Conservation (phyloP, 805 yeast species). For the Teunomyces lycoperdinae region DNA sequence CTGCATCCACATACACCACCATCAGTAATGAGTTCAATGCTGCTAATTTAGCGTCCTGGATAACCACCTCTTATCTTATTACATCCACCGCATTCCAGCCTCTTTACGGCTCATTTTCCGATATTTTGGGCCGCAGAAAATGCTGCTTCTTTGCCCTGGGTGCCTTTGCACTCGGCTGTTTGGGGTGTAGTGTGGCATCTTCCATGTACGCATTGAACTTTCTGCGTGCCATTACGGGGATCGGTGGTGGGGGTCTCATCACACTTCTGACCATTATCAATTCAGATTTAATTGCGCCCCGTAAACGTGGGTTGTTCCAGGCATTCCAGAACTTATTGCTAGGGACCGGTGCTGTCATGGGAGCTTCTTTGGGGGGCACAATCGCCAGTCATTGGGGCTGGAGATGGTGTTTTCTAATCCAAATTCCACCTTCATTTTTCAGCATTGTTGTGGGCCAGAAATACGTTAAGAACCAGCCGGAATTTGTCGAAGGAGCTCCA, state of each 20-base stretch:
- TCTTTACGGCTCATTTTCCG: constrained; percentile 38
- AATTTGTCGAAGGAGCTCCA: constrained; percentile 10
- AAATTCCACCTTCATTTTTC: constrained; percentile 48
- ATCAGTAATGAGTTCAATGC: constrained; percentile 42
- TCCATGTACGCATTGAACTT: constrained; percentile 26
- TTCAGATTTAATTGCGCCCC: constrained; percentile 35
- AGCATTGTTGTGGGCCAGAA: constrained; percentile 34
- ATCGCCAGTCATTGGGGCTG: constrained; percentile 56
- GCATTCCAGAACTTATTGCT: constrained; percentile 36
- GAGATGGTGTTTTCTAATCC: constrained; percentile 58
- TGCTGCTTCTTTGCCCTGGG: constrained; percentile 34
- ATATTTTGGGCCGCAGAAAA: constrained; percentile 33
- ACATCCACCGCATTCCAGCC: constrained; percentile 44
- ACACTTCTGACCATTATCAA: constrained; percentile 37
- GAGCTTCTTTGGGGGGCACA: constrained; percentile 64
- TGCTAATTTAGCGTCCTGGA: constrained; percentile 38
- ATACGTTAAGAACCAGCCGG: constrained; percentile 27
- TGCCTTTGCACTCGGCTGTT: constrained; percentile 32
- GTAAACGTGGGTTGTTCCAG: constrained; percentile 39
- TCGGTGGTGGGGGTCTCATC: constrained; percentile 42
- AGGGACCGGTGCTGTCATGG: constrained; percentile 54
- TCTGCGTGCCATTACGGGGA: constrained; percentile 37
- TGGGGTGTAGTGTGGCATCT: constrained; percentile 32
- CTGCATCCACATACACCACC: constrained; percentile 47
- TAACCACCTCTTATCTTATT: constrained; percentile 40